A percentile compares a stretch with the other conserved stretches of the same genome.
Conservation (phyloP, 2,329 filamentous ascomycete species). For the Lasiodiplodia citricola region DNA sequence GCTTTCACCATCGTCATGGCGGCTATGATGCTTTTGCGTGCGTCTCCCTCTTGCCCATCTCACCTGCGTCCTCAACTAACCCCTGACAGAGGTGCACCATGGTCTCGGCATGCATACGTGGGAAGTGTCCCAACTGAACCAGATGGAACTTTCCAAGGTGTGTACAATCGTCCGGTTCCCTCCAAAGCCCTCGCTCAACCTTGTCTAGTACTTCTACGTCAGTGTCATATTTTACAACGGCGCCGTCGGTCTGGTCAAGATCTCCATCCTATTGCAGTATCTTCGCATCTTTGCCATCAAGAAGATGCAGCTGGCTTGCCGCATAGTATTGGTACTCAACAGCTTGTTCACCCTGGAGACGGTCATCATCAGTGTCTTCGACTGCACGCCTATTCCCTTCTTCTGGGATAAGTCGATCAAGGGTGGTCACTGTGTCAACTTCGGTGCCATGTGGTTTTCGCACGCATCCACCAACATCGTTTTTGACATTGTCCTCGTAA, state of each 20-base stretch:
- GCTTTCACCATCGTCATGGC: conserved; percentile 11
- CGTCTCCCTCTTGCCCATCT: neutral
- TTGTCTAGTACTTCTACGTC: conserved; percentile 35
- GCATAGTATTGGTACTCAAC: conserved; percentile 35
- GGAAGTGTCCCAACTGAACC: neutral
- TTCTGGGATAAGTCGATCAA: conserved; percentile 34
- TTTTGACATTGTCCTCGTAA: conserved; percentile 37
- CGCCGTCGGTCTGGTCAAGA: conserved; percentile 39
- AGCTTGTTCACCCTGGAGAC: conserved; percentile 32
- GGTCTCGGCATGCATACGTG: conserved; percentile 16
- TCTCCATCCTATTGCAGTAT: conserved; percentile 43
- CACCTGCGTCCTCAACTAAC: neutral
- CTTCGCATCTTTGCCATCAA: conserved; percentile 38
- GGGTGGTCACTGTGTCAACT: conserved; percentile 32
- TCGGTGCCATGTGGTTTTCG: conserved; percentile 37
- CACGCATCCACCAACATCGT: conserved; percentile 42
- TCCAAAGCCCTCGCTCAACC: neutral
- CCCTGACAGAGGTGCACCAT: conserved; percentile 11
- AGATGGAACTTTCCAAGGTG: conserved; percentile 3
- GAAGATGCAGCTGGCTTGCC: conserved; percentile 33
- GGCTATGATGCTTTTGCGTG: conserved; percentile 3
- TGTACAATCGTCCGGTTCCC: neutral
- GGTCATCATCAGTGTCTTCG: conserved; percentile 36
- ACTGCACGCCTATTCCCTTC: conserved; percentile 37
- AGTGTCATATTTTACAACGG: conserved; percentile 41